phyloP scores from a whole-genome alignment of 768 basidiomycete genomes.

The Lactarius sp. region DNA sequence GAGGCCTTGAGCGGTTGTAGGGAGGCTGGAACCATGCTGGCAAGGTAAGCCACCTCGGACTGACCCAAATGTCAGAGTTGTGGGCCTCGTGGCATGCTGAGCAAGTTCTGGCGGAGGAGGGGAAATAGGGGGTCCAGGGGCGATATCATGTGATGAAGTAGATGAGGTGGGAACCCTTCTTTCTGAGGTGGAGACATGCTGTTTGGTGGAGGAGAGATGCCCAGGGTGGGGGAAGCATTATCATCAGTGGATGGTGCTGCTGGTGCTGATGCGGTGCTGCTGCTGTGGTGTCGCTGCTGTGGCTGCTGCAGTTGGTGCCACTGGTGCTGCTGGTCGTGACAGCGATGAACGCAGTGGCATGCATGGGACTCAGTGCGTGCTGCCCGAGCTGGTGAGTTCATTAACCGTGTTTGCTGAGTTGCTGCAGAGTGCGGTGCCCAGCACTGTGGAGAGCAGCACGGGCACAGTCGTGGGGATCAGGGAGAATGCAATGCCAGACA shows the following conservation, averaged over 20 bases:
- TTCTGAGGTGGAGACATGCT: slow-evolving; percentile 68
- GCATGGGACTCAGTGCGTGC: slow-evolving; percentile 77
- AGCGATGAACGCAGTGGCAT: slow-evolving; percentile 75
- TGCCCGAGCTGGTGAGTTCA: slow-evolving; percentile 88
- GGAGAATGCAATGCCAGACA: slow-evolving; percentile 89
- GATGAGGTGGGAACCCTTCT: slow-evolving; percentile 45
- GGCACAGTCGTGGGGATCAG: slow-evolving; percentile 83
- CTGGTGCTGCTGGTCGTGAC: slow-evolving; percentile 42
- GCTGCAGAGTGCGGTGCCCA: slow-evolving; percentile 86
- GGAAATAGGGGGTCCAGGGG: slow-evolving; percentile 85
- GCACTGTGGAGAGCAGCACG: slow-evolving; percentile 77
- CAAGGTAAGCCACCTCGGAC: slow-evolving; percentile 51
- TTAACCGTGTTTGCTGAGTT: slow-evolving; percentile 94
- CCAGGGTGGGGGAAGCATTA: slow-evolving; percentile 72
- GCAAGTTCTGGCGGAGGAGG: slow-evolving; percentile 92
- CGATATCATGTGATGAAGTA: slow-evolving; percentile 48
- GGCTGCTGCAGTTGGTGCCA: too few species aligned
- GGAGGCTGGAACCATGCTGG: slow-evolving; percentile 71
- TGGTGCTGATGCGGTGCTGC: slow-evolving; percentile 28
- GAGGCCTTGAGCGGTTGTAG: slow-evolving; percentile 58
- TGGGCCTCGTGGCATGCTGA: slow-evolving; percentile 63
- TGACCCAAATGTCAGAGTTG: slow-evolving; percentile 69
- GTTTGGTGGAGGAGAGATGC: slow-evolving; percentile 66
- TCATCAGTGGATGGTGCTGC: slow-evolving; percentile 64
- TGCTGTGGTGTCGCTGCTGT: too few species aligned